A percentile compares a stretch with the other conserved stretches of the same genome.
Conservation (phyloP, 495 filamentous ascomycete genomes). For the Tuber aestivum region DNA sequence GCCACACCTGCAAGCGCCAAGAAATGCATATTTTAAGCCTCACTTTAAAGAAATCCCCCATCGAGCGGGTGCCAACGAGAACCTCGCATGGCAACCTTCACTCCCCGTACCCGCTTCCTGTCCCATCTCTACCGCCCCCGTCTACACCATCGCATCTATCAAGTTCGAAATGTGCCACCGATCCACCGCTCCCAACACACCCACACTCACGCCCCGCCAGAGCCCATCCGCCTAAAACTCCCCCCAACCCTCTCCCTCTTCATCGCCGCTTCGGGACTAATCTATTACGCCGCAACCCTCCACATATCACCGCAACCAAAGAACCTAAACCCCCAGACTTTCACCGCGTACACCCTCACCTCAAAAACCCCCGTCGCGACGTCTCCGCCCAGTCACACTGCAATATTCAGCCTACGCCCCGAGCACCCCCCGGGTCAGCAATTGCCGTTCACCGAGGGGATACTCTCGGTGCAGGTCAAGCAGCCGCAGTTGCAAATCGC, state of each 20-base stretch:
- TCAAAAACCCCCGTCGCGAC: conserved; percentile 63
- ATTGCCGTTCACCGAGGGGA: conserved; percentile 46
- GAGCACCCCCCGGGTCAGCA: conserved; percentile 44
- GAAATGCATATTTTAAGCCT: conserved; percentile 18
- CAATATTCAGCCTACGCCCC: conserved; percentile 60
- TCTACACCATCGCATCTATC: background rate
- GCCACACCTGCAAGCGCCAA: background rate
- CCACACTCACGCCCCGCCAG: background rate
- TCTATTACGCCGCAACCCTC: conserved; percentile 13
- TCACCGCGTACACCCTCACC: conserved; percentile 60
- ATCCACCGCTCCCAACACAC: background rate
- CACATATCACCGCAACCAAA: conserved; percentile 8
- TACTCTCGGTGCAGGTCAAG: conserved; percentile 87
- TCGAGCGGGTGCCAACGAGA: background rate
- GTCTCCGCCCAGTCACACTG: conserved; percentile 47
- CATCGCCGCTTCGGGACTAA: conserved; percentile 5
- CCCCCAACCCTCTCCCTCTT: conserved; percentile 15
- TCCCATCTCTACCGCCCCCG: background rate
- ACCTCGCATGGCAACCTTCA: background rate
- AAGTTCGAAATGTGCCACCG: background rate
- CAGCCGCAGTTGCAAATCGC: conserved; percentile 89
- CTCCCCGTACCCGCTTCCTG: background rate
- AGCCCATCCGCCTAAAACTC: background rate
- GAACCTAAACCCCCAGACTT: conserved; percentile 49
- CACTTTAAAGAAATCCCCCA: background rate